A percentile compares a stretch with the other conserved stretches of the same genome.
phyloP scores from a whole-genome alignment of 179 eudicot species.

The Carnegiea gigantea region DNA sequence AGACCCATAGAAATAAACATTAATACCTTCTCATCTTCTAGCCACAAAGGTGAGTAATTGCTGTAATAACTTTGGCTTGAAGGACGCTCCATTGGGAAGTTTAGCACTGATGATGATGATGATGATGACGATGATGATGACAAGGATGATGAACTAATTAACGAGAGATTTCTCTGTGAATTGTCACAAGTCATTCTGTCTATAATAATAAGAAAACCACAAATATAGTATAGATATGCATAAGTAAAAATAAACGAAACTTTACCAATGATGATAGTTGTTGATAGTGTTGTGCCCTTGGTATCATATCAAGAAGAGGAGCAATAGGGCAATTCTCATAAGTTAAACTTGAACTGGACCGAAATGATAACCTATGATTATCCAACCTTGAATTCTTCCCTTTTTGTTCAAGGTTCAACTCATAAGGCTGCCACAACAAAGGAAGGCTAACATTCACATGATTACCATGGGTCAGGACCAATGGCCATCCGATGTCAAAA shows the following conservation, averaged over 20 bases:
- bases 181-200: not conserved
- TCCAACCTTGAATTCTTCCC: conserved; percentile 39
- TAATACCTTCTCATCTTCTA: conserved; percentile 69
- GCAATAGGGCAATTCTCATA: conserved; percentile 37
- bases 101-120: conserved; percentile 37
- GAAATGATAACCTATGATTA: conserved; percentile 30
- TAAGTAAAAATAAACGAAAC: not conserved
- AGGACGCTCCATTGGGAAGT: conserved; percentile 79
- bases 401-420: conserved; percentile 42
- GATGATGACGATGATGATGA: conserved; percentile 40
- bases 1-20: not conserved
- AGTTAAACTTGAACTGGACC: conserved; percentile 31
- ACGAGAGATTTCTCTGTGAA: conserved; percentile 50
- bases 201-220: not conserved
- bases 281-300: conserved; percentile 43
- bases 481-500: conserved; percentile 32
- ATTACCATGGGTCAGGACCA: conserved; percentile 24
- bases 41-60: conserved; percentile 43
- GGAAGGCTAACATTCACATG: conserved; percentile 32
- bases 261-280: conserved; percentile 52
- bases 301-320: conserved; percentile 36
- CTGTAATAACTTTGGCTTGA: conserved; percentile 68
- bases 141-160: conserved; percentile 46
- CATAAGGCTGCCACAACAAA: conserved; percentile 44
- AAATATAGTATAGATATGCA: not conserved